A percentile compares a stretch with the other conserved stretches of the same genome.
phyloP scores from a whole-genome alignment of 2,329 filamentous ascomycete species.

The Furcasterigmium sp. region DNA sequence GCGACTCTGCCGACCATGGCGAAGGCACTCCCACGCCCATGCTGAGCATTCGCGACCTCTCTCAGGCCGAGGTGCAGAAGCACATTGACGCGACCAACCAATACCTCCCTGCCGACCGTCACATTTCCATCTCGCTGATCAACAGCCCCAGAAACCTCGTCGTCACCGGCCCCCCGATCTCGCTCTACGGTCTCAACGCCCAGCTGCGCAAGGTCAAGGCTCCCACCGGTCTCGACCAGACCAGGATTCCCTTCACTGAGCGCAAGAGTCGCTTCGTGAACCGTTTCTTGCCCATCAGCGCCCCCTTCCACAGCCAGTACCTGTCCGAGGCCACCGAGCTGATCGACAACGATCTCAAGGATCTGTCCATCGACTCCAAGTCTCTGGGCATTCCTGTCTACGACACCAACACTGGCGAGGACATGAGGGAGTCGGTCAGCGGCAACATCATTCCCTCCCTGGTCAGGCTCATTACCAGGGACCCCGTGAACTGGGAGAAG shows the following conservation, averaged over 20 bases:
- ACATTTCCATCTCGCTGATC: conserved; percentile 91
- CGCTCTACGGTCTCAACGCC: conserved; percentile 91
- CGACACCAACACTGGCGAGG: conserved; percentile 83
- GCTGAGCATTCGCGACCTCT: conserved; percentile 93
- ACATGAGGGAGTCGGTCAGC: conserved; percentile 65
- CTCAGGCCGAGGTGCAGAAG: conserved; percentile 82
- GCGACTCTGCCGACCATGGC: conserved; percentile 89
- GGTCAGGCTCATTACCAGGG: conserved; percentile 88
- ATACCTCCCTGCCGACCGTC: conserved; percentile 85
- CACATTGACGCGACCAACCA: conserved; percentile 97
- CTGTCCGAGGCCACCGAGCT: conserved; percentile 74
- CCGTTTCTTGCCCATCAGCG: conserved; percentile 94
- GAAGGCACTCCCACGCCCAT: conserved; percentile 96
- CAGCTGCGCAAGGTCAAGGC: conserved; percentile 96
- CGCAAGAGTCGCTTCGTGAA: conserved; percentile 96
- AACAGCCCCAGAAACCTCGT: conserved; percentile 98
- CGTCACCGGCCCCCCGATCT: conserved; percentile 92
- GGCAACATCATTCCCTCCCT: conserved; percentile 82
- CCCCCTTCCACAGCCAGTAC: conserved; percentile 97
- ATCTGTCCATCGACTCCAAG: conserved; percentile 68
- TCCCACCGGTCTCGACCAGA: conserved; percentile 94
- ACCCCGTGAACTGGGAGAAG: conserved; percentile 93
- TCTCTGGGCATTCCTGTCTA: conserved; percentile 80
- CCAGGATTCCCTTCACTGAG: conserved; percentile 87
- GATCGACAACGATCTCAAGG: conserved; percentile 82